Conservation (phyloP, 768 basidiomycete species). For the Candolleomyces aberdarensis region DNA sequence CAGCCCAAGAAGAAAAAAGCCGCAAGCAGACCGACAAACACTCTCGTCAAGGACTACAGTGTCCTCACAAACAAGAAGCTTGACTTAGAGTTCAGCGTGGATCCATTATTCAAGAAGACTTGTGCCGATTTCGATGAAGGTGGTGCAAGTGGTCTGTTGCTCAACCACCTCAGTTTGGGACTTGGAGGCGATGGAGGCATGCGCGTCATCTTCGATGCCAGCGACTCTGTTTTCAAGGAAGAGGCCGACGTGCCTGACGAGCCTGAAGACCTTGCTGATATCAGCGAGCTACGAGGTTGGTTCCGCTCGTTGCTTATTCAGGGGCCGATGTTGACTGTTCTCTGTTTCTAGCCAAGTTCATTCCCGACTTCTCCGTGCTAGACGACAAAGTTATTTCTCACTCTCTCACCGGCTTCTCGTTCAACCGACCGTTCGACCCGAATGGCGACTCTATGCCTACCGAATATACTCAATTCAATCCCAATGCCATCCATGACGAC, state of each 20-base stretch:
- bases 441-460: constrained; percentile 33
- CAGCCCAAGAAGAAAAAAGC: constrained; percentile 62
- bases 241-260: constrained; percentile 77
- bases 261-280: constrained; percentile 63
- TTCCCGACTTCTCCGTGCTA: constrained; percentile 64
- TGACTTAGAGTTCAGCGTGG: constrained; percentile 93
- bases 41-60: constrained; percentile 82
- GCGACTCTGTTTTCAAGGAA: constrained; percentile 84
- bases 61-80: constrained; percentile 88
- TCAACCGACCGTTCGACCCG: constrained; percentile 53
- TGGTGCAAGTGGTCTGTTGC: constrained; percentile 90
- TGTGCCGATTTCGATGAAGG: constrained; percentile 99
- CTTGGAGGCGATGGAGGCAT: constrained; percentile 77
- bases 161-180: constrained; percentile 90
- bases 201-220: constrained; percentile 93
- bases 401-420: constrained; percentile 79
- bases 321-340: background rate
- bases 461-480: constrained; percentile 62
- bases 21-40: constrained; percentile 66
- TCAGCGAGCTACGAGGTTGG: constrained; percentile 61
- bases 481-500: constrained; percentile 51
- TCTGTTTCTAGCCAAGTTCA: constrained; percentile 53
- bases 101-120: constrained; percentile 97
- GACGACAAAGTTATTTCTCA: constrained; percentile 75
- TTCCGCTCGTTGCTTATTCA: constrained; percentile 3